Conservation (phyloP, 2,329 filamentous ascomycete genomes). For the Diaporthe eres region DNA sequence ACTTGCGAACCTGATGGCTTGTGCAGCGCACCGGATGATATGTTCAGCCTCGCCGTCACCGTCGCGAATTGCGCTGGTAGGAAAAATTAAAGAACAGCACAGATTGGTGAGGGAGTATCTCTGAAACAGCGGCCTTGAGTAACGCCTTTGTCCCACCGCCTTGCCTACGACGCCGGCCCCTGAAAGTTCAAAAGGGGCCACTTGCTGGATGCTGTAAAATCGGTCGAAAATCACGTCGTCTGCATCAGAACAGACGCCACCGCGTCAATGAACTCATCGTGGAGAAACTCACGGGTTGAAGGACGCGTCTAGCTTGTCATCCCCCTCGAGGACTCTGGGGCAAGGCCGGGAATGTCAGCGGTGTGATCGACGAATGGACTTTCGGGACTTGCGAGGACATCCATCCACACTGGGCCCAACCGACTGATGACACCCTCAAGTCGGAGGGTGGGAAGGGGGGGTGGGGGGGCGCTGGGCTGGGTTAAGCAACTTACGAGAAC, state of each 20-base stretch:
- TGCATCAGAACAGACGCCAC: background rate
- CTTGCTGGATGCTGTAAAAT: slow-evolving; percentile 23
- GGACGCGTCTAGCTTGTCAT: slow-evolving; percentile 68
- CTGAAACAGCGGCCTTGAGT: slow-evolving; percentile 9
- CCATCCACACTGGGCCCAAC: background rate
- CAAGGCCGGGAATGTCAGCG: slow-evolving; percentile 1
- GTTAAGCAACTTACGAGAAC: slow-evolving; percentile 80
- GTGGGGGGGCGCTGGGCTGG: background rate
- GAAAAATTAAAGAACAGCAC: background rate
- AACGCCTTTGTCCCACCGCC: slow-evolving; percentile 26
- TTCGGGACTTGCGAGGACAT: background rate
- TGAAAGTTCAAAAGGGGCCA: background rate
- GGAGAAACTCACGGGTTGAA: slow-evolving; percentile 41
- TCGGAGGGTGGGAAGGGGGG: background rate
- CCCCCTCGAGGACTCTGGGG: slow-evolving; percentile 65
- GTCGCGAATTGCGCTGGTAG: background rate
- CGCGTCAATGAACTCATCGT: background rate
- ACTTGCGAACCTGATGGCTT: background rate
- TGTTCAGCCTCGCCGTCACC: background rate
- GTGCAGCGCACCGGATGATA: background rate
- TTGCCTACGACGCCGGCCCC: slow-evolving; percentile 10
- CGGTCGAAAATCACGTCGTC: background rate
- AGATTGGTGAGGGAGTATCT: slow-evolving; percentile 10
- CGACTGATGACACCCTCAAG: background rate
- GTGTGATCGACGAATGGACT: background rate